Evolutionary conservation across 257 asterid species (phyloP).

Genomic region (Apocynum venetum): DNA sequence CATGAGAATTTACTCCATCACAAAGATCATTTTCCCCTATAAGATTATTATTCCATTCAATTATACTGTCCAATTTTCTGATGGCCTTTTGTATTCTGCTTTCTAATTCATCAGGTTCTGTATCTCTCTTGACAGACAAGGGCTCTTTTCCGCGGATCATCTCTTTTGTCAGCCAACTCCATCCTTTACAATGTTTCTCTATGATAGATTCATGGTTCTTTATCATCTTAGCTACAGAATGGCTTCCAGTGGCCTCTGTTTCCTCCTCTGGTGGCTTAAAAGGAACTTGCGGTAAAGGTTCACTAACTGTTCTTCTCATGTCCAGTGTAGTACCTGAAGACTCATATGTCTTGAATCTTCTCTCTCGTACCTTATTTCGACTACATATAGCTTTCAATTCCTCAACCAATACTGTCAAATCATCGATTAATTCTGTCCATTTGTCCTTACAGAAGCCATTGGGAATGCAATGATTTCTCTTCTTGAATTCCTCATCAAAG

Average conservation of each 20-base stretch:
- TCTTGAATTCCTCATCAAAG: conserved; percentile 30
- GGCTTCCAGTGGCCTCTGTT: conserved; percentile 21
- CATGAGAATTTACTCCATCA: not conserved
- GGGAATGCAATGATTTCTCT: conserved; percentile 10
- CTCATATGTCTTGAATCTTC: not conserved
- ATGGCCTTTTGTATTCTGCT: conserved; percentile 33
- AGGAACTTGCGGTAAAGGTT: conserved; percentile 29
- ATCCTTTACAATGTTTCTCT: conserved; percentile 31
- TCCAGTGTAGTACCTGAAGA: not conserved
- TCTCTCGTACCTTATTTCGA: conserved; percentile 16
- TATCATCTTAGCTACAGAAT: conserved; percentile 38
- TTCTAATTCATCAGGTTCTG: conserved; percentile 25
- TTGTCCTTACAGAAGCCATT: conserved; percentile 27
- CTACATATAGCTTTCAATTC: conserved; percentile 33
- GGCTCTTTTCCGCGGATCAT: conserved; percentile 18
- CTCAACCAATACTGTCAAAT: conserved; percentile 26
- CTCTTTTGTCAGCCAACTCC: conserved; percentile 21
- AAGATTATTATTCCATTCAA: conserved; percentile 15
- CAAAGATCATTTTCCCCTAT: conserved; percentile 10
- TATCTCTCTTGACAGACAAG: conserved; percentile 24
- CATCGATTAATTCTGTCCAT: conserved; percentile 31
- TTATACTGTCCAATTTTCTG: conserved; percentile 35
- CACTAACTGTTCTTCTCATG: conserved; percentile 32
- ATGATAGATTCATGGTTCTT: conserved; percentile 44
- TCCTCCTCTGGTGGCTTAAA: conserved; percentile 16